Evolutionary conservation across 1,284 basidiomycete species (phyloP).

Genomic region (Filobasidium uniguttulatum): DNA sequence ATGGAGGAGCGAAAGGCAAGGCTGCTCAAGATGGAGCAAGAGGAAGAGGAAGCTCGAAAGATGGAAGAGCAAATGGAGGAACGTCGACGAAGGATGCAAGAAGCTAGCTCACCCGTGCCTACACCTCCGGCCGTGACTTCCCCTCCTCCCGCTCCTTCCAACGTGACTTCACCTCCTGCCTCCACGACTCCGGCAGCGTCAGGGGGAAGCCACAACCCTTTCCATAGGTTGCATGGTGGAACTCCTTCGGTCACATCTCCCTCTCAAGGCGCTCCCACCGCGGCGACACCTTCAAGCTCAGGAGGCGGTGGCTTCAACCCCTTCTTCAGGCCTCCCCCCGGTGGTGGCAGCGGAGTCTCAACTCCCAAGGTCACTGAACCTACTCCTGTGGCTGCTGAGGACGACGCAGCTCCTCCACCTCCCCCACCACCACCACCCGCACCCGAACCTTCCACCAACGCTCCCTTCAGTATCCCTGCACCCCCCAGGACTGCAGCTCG

Average conservation of each 20-base stretch:
- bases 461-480: conserved; percentile 12
- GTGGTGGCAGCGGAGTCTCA: conserved; percentile 16
- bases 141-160: conserved; percentile 17
- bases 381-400: conserved; percentile 18
- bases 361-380: conserved; percentile 31
- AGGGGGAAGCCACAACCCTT: conserved; percentile 30
- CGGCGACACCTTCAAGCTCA: no score
- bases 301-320: conserved; percentile 32
- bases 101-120: conserved; percentile 10
- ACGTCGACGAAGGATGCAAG: conserved; percentile 16
- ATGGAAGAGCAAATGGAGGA: conserved; percentile 49
- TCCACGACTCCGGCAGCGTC: conserved; percentile 14
- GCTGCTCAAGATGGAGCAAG: conserved; percentile 53
- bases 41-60: conserved; percentile 52
- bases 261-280: conserved; percentile 18
- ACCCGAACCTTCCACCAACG: conserved; percentile 36
- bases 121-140: conserved; percentile 16
- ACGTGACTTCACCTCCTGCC: conserved; percentile 15
- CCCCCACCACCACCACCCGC: conserved; percentile 26
- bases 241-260: conserved; percentile 21
- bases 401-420: conserved; percentile 21
- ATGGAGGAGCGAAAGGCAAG: conserved; percentile 52
- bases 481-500: conserved; percentile 30
- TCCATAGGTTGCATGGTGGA: conserved; percentile 39
- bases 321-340: conserved; percentile 40